phyloP scores from a whole-genome alignment of 2,329 filamentous ascomycete species.

The Ophiostoma himal-ulmi region DNA sequence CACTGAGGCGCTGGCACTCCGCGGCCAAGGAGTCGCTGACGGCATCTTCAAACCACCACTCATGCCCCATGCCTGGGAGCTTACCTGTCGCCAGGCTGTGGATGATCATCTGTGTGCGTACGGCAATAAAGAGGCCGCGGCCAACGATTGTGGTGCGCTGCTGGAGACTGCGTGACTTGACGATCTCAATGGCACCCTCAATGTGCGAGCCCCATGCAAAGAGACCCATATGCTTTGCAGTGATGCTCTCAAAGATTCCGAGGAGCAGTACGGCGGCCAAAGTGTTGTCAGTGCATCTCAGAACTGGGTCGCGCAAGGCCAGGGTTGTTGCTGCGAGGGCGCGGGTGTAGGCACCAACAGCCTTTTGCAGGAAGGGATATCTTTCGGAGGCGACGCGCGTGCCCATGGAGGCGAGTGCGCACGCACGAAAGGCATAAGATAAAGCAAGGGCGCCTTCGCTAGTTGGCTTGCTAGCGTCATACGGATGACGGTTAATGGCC shows the following conservation, averaged over 20 bases:
- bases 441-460: conserved; percentile 31
- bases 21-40: conserved; percentile 45
- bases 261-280: conserved; percentile 55
- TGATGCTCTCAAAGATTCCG: conserved; percentile 57
- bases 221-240: conserved; percentile 48
- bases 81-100: conserved; percentile 51
- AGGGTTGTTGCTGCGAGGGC: conserved; percentile 49
- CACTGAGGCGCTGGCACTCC: conserved; percentile 47
- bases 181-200: conserved; percentile 58
- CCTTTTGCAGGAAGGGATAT: conserved; percentile 35
- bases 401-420: conserved; percentile 51
- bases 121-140: conserved; percentile 51
- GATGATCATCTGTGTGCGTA: conserved; percentile 57
- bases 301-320: conserved; percentile 47
- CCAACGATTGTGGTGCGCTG: conserved; percentile 50
- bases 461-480: background rate
- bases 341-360: conserved; percentile 49
- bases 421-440: conserved; percentile 53
- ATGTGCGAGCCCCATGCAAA: conserved; percentile 58
- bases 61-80: conserved; percentile 46
- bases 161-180: conserved; percentile 51
- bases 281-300: conserved; percentile 50
- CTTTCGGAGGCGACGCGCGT: conserved; percentile 42
- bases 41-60: conserved; percentile 56
- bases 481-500: background rate